Evolutionary conservation across 805 yeast species (phyloP), one percentile per base, ranked within the genome.

Genomic region (Candida ortonii): DNA sequence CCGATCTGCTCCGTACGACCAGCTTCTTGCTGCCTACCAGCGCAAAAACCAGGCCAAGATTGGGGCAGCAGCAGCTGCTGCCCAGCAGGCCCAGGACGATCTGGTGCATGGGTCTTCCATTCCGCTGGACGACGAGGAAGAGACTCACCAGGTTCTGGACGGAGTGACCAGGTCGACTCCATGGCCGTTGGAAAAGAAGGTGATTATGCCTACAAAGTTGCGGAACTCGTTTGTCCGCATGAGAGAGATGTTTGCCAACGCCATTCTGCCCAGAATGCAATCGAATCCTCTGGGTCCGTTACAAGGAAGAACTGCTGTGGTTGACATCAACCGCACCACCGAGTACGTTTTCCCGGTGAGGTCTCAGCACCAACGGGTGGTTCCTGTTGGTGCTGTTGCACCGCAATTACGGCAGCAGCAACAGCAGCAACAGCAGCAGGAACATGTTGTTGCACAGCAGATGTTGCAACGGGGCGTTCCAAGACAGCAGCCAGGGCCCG

Each of bases 161-260:
- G 97, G 97, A 15, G 87, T 90, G 14, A 72, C 84, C 10, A 71
- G 84, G 47, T 80, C 89, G 22, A 71, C 76, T 38, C 89, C 96
- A 2, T 67, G 81, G 45, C 98, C 98, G 2, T 62, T 93, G 39
- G 97, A 88, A 53, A 61, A 86, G 22, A 78, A 78, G 34, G 80
- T 80, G 7, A 53, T 84, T 3, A 64, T 84, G 44, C 88, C 97
- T 3, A 72, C 82, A 0, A 67, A 84, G 31, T 63, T 79, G 34
- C 74, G 95, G 43, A 79, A 80, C 19, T 72, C 78, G 38, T 86
- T 85, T 49, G 69, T 93, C 49, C 75, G 94, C 41, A 82, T 87
- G 84, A 72, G 97, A 46, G 98, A 93, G 57, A 85, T 89, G 80
- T 84, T 90, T 62, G 95, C 96, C 1, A 76, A 84, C 40, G 90